Conservation (phyloP, 106 monocot species). For the Amphibolis antarctica region DNA sequence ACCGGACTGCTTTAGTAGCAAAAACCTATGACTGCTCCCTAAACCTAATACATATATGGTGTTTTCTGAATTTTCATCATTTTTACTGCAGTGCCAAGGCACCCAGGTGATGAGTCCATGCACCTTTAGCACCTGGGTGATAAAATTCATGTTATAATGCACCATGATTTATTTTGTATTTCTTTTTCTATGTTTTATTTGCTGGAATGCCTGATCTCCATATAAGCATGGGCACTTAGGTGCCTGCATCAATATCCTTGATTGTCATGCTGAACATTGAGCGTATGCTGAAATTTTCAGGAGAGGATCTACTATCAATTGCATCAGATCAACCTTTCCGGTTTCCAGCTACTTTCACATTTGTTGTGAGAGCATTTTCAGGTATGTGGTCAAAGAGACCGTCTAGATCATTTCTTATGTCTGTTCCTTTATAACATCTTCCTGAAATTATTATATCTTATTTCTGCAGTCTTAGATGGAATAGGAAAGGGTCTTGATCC, state of each 20-base stretch:
- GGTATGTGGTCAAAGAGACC: conserved; percentile 24
- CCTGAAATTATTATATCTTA: neutral
- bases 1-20: neutral
- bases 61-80: no score
- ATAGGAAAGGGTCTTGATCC: conserved; percentile 98
- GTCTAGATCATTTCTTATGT: neutral
- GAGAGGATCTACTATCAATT: conserved; percentile 96
- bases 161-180: no score
- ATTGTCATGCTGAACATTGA: neutral
- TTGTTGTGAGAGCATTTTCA: conserved; percentile 99
- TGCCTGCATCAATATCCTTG: no score
- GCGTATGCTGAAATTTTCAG: conserved; percentile 19
- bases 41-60: no score
- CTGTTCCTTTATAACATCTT: neutral
- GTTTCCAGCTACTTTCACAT: conserved; percentile 98
- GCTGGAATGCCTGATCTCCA: no score
- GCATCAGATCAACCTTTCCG: conserved; percentile 98
- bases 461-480: conserved; percentile 84
- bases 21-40: neutral
- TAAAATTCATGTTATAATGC: no score
- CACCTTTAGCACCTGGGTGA: no score
- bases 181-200: no score
- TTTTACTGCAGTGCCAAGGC: no score
- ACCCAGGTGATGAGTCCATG: no score
- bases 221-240: no score